Conservation (phyloP, 805 yeast species). For the Saccharomycopsis selenospora region DNA sequence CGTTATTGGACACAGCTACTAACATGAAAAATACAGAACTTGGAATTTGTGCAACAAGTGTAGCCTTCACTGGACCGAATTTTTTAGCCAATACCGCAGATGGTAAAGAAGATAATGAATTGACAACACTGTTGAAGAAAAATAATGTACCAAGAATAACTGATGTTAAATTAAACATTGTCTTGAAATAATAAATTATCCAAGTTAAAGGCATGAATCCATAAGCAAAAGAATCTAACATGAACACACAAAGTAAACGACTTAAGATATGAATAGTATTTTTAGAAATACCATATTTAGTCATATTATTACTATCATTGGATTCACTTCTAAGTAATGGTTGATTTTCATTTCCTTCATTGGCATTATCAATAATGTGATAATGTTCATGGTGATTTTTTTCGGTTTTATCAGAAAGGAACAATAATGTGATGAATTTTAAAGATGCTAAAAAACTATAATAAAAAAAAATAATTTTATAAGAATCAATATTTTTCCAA, state of each 20-base stretch:
- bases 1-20: conserved; percentile 40
- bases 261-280: conserved; percentile 38
- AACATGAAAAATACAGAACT: conserved; percentile 57
- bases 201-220: conserved; percentile 88
- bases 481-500: conserved; percentile 34
- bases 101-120: conserved; percentile 65
- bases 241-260: conserved; percentile 53
- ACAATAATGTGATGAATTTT: conserved; percentile 45
- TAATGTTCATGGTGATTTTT: conserved; percentile 25
- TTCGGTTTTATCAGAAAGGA: conserved; percentile 50
- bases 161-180: conserved; percentile 46
- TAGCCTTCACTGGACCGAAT: conserved; percentile 76
- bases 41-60: conserved; percentile 68
- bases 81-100: conserved; percentile 61
- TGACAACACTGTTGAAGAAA: conserved; percentile 53
- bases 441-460: conserved; percentile 49
- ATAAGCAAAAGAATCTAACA: conserved; percentile 79
- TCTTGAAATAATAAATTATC: conserved; percentile 75
- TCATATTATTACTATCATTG: conserved; percentile 6
- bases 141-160: conserved; percentile 59
- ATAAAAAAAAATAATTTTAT: conserved; percentile 47
- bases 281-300: conserved; percentile 28
- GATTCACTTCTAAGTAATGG: neutral
- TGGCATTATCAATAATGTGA: conserved; percentile 20
- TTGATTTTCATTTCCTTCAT: neutral